Base-by-base conservation (phyloP, 768 basidiomycete species). In the Pleurotus salmoneostramineus region DNA sequence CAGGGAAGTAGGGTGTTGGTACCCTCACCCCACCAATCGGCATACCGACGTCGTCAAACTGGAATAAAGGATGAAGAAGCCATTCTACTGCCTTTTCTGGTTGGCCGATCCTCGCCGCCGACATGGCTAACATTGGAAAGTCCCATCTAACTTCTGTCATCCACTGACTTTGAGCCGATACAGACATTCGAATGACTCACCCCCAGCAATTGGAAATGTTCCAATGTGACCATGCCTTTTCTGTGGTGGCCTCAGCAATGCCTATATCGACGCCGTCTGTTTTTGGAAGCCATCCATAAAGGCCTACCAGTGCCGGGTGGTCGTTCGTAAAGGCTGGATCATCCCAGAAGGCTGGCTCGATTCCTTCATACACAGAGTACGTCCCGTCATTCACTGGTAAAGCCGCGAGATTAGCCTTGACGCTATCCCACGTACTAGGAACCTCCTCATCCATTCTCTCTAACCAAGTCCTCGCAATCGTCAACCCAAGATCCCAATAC, bases 91-190 rank as follows among this genome's bases (percentile, higher is more conserved):
- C 84, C 61, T 78, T 69, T 40, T 77, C 75, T 4, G 72, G 64
- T 33, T 83, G 70, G 4, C 79, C 79, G 46, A 78, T 78, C 2
- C 83, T 72, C 15, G 83, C 83, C 8, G 84, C 83, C 1, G 80
- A 81, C 81, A 85, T 83, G 0, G 83, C 83, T 2, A 84, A 76
- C 78, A 84, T 80, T 0, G 82, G 81, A 61, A 83, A 84, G 64
- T 84, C 84, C 84, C 83, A 85, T 36, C 82, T 82, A 37, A 46
- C 31, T 6, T 33, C 31, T 33, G 27, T 17, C 31, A n/a, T 10
- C 14, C 11, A 11, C 36, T 6, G 32, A 35, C 21, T 8, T 42
- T 4, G 27, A 15, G 6, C 3, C 15, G 50, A 8, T 14, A 61
- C 12, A 5, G 10, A 27, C n/a, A 8, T 4, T 5, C 32, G 40